Base-by-base conservation (phyloP, 1,284 basidiomycete species). In the Neotropicomus parvogracilis region DNA sequence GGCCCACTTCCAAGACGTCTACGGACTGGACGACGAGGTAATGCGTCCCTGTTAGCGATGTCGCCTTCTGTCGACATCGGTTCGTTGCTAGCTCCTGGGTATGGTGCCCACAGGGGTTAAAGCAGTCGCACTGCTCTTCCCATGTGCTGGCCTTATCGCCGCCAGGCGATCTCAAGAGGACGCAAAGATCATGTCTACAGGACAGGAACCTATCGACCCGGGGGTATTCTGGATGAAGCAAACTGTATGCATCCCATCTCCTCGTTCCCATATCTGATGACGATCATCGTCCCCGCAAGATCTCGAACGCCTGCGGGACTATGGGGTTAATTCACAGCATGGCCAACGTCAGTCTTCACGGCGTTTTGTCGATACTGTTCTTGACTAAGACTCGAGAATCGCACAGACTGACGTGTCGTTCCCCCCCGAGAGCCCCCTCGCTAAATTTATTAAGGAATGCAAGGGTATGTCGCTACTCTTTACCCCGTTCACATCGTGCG, bases 271-370 rank as follows among this genome's bases (percentile, higher is more conserved):
- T 10, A 12, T 8, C 54, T 65, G 40, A 57, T 16, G 16, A 17
- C 12, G 14, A 20, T 16, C 20, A 19, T 40, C 17, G 38, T n/a
- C n/a, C 24, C 24, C 24, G 4, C 24, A 24, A 91, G 89, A 92
- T 94, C 51, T 68, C 75, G 2, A 94, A 94, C 62, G 91, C 92
- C 0, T 95, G 92, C 59, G 92, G 92, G 2, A 93, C 91, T 0
- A 93, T 95, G 59, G 92, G 85, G 0, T 72, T 95, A 8, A 72
- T 95, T 12, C 92, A 95, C 62, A 81, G 88, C 4, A 63, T 92
- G 39, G 78, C 77, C 16, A 92, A 92, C 59, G 84, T 86, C 53
- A 55, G 80, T 64, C 8, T 5, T 24, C 49, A 37, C 54, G 16
- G 47, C 28, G 27, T 43, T 59, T 44, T 40, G 1, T 19, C 29